Evolutionary conservation across 805 yeast species (phyloP).

Genomic region (Myxozyma geophila): DNA sequence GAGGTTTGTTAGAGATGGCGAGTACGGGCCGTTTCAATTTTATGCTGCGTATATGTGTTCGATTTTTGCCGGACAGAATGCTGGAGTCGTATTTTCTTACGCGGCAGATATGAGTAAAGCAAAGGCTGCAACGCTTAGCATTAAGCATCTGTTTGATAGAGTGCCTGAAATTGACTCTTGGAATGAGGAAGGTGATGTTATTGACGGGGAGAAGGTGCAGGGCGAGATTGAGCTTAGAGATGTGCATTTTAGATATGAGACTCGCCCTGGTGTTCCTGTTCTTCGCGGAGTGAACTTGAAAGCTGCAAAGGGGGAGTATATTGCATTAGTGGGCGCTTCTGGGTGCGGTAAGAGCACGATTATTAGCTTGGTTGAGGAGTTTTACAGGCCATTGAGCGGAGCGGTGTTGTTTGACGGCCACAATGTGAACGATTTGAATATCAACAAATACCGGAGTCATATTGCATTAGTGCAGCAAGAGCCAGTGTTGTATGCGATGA

Average conservation of each 20-base stretch:
- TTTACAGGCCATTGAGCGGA: conserved; percentile 55
- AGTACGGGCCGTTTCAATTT: conserved; percentile 44
- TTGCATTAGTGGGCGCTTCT: conserved; percentile 93
- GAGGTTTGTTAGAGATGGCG: conserved; percentile 43
- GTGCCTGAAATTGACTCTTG: conserved; percentile 47
- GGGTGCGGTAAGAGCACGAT: conserved; percentile 53
- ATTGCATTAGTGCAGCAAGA: conserved; percentile 71
- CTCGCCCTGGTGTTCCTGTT: conserved; percentile 41
- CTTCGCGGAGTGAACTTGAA: conserved; percentile 39
- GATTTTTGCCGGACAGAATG: conserved; percentile 51
- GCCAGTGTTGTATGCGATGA: conserved; percentile 66
- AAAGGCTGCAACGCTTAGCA: conserved; percentile 46
- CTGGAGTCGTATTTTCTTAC: conserved; percentile 49
- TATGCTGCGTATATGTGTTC: conserved; percentile 48
- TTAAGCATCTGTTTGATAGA: conserved; percentile 44
- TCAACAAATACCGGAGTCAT: conserved; percentile 56
- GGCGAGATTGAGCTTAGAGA: conserved; percentile 61
- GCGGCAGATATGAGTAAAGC: conserved; percentile 54
- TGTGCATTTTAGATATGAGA: conserved; percentile 42
- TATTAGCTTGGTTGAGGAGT: conserved; percentile 59
- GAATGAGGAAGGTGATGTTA: conserved; percentile 39
- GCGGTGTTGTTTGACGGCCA: conserved; percentile 77
- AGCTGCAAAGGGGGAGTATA: conserved; percentile 76
- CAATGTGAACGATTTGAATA: conserved; percentile 69
- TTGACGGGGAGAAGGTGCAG: conserved; percentile 40